A percentile compares a stretch with the other conserved stretches of the same genome.
These are phyloP conservation scores for Alternaria burnsii DNA, from an alignment of 2,329 filamentous ascomycete species.

Conservation along the genomic window DNA sequence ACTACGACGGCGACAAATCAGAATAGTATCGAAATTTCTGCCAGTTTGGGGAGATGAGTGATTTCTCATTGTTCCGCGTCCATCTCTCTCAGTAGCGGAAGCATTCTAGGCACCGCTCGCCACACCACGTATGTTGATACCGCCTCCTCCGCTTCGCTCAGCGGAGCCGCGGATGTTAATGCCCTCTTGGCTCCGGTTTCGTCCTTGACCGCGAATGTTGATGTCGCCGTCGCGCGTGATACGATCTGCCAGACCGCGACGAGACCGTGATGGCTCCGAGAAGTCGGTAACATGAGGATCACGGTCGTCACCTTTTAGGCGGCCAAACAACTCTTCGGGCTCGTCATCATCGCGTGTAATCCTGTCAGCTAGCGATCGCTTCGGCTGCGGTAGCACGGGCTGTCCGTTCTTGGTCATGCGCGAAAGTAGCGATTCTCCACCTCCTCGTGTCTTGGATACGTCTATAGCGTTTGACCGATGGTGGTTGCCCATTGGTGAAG, in stretches of 20 bases:
- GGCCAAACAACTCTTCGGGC: slow-evolving; percentile 35
- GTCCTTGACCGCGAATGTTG: slow-evolving; percentile 30
- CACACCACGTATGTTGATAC: slow-evolving; percentile 45
- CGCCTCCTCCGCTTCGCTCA: slow-evolving; percentile 23
- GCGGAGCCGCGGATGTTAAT: slow-evolving; percentile 47
- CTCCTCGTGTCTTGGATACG: slow-evolving; percentile 27
- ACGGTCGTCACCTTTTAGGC: slow-evolving; percentile 44
- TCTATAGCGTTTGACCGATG: slow-evolving; percentile 56
- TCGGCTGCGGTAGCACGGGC: slow-evolving; percentile 30
- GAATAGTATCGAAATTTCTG: neutral
- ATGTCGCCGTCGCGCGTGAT: slow-evolving; percentile 34
- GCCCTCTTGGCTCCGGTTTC: slow-evolving; percentile 31
- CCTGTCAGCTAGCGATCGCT: slow-evolving; percentile 40
- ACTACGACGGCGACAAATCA: neutral
- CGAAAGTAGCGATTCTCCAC: slow-evolving; percentile 34
- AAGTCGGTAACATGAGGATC: slow-evolving; percentile 36
- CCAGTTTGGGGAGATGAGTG: neutral
- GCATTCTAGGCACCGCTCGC: slow-evolving; percentile 40
- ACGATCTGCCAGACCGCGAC: slow-evolving; percentile 32
- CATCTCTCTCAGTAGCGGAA: neutral
- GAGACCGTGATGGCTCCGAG: slow-evolving; percentile 30
- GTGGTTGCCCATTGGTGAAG: slow-evolving; percentile 55
- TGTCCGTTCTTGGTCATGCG: slow-evolving; percentile 49
- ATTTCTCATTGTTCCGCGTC: neutral
- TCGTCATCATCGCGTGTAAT: slow-evolving; percentile 43